A percentile compares a stretch with the other conserved stretches of the same genome.
Conservation (phyloP, 192 early-diverging fungal species). For the Podila epigama region DNA sequence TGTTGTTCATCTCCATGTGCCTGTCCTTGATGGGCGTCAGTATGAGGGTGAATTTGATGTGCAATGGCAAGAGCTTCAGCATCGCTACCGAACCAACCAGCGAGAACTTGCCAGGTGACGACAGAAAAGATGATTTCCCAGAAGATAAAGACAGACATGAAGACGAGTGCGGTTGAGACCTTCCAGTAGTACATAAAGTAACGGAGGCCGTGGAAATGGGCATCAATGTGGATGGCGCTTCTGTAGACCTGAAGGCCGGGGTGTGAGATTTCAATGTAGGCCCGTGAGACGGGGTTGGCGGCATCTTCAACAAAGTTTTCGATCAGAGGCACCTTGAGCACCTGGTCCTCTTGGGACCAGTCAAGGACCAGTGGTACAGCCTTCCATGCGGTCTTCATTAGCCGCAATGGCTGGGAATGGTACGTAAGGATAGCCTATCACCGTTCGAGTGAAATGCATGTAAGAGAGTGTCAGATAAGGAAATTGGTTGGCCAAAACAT, state of each 20-base stretch:
- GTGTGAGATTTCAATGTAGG: conserved; percentile 51
- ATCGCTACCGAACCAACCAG: conserved; percentile 48
- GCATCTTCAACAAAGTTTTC: conserved; percentile 52
- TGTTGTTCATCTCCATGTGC: conserved; percentile 12
- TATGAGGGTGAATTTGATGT: conserved; percentile 14
- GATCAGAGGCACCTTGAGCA: conserved; percentile 45
- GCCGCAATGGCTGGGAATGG: conserved; percentile 44
- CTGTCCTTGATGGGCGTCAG: background rate
- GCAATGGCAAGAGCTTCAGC: conserved; percentile 35
- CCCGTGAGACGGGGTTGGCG: conserved; percentile 53
- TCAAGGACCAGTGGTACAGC: conserved; percentile 52
- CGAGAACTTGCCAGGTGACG: conserved; percentile 55
- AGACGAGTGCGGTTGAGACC: conserved; percentile 52
- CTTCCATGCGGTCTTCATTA: conserved; percentile 51
- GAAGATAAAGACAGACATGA: conserved; percentile 51
- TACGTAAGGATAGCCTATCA: conserved; percentile 52
- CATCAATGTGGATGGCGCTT: conserved; percentile 57
- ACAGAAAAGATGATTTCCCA: conserved; percentile 59
- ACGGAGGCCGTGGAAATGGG: conserved; percentile 64
- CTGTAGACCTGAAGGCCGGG: conserved; percentile 57
- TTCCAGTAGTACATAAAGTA: conserved; percentile 64
- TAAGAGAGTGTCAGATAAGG: no score
- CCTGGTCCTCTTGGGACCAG: conserved; percentile 52
- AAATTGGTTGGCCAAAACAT: no score
- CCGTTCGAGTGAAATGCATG: no score